Base-by-base conservation (phyloP, 2,329 filamentous ascomycete genomes). In the Colletotrichum tamarilloi region DNA sequence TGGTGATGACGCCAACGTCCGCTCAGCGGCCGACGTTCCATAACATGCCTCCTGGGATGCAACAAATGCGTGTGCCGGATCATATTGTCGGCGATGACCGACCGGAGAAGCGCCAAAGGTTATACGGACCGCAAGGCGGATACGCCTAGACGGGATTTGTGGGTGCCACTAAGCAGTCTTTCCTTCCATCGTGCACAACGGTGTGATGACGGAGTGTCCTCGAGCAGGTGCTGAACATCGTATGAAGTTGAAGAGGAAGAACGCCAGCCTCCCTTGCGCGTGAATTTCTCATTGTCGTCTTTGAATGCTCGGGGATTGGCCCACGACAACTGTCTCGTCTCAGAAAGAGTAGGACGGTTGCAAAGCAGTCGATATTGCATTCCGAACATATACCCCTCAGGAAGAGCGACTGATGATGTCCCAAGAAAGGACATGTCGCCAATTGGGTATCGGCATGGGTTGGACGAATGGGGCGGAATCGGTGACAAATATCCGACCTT, bases 71-170 rank as follows among this genome's bases (percentile, higher is more conserved):
- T 14, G 78, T 84, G 73, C 75, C 79, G 3, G 82, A 82, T 11
- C 76, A 77, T 46, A 77, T 82, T 76, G 68, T 76, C 42, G 78
- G 77, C 9, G 84, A 86, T 16, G 84, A 85, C 26, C 81, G 84
- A 59, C 84, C 85, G 0, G 88, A 89, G 77, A 90, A 90, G 79
- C 83, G 88, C 62, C 88, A 89, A 76, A 82, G 88, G 57, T 70
- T 89, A 63, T 88, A 87, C 69, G 83, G 81, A 3, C 81, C 84
- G 1, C 83, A 84, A 58, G 80, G 82, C 22, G 83, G 79, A 74
- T 87, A 85, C 78, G 81, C 81, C 71, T 83, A 81, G 81, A 55
- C 7, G 2, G 9, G 8, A n/a, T 8, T 8, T 12, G 12, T 9
- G 12, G 16, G 19, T 22, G 9, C n/a, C 16, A 1, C 24, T 7